A percentile compares a stretch with the other conserved stretches of the same genome.
phyloP scores from a whole-genome alignment of 345 rosid species.

The Nasturtium officinale region DNA sequence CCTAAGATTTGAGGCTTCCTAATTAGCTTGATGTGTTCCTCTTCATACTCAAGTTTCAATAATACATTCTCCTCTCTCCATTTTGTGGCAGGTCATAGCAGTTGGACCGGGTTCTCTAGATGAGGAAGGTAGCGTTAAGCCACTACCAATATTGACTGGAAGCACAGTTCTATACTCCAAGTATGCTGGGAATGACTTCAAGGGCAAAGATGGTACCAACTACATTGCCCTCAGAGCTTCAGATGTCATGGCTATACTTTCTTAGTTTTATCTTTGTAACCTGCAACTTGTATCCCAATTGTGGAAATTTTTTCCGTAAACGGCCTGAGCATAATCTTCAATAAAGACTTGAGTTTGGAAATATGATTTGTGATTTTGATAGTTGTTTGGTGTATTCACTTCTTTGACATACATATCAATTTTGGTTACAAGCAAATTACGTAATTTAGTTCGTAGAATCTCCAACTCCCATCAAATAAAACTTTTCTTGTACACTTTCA shows the following conservation, averaged over 20 bases:
- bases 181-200: constrained; percentile 90
- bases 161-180: constrained; percentile 86
- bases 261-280: constrained; percentile 50
- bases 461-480: neutral
- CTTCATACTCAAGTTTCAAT: neutral
- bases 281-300: constrained; percentile 37
- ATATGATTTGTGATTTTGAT: constrained; percentile 5
- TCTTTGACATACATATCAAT: neutral
- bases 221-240: constrained; percentile 83
- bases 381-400: neutral
- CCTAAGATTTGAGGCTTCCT: neutral
- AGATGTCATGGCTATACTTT: constrained; percentile 91
- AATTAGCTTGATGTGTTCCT: neutral
- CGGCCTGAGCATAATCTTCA: constrained; percentile 36
- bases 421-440: neutral
- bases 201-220: constrained; percentile 72
- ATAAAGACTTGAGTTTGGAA: constrained; percentile 35
- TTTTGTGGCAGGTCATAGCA: constrained; percentile 64
- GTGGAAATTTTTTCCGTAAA: constrained; percentile 33
- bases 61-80: neutral
- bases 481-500: constrained; percentile 20
- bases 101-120: constrained; percentile 85
- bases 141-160: constrained; percentile 58
- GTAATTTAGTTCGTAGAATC: neutral
- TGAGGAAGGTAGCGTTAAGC: constrained; percentile 70